Percentiles rank a stretch among this genome's conserved stretches.
Evolutionary conservation across 257 asterid genomes (phyloP).

Genomic region (Jacaranda mimosifolia): DNA sequence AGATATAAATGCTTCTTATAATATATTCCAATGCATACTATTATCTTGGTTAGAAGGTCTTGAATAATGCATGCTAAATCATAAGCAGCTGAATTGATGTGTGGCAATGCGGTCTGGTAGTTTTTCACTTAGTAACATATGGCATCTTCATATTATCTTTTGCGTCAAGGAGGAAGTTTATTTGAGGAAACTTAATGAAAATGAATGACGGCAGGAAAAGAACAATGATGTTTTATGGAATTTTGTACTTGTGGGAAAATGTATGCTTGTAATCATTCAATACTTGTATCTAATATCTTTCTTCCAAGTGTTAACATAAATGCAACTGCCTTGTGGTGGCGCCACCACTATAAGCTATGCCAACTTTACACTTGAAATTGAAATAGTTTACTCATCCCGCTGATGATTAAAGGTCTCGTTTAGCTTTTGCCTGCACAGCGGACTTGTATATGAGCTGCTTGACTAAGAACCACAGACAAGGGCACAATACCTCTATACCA

Average conservation of each 20-base stretch:
- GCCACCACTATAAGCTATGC: not conserved
- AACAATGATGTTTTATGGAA: not conserved
- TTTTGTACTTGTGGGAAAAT: not conserved
- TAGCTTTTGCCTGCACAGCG: not conserved
- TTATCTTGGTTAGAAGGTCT: not conserved
- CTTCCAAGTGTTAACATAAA: not conserved
- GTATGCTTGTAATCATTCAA: conserved; percentile 1
- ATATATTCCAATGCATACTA: conserved; percentile 29
- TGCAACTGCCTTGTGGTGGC: conserved; percentile 14
- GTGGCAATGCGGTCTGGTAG: conserved; percentile 5
- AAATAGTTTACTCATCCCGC: not conserved
- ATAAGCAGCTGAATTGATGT: conserved; percentile 16
- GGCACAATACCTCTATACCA: conserved; percentile 2
- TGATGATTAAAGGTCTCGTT: not conserved
- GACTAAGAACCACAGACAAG: not conserved
- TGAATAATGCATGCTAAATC: not conserved
- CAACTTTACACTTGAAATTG: conserved; percentile 9
- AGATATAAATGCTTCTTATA: not conserved
- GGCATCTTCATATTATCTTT: conserved; percentile 1
- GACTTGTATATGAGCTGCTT: not conserved
- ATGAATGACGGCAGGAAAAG: not conserved
- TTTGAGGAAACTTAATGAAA: not conserved
- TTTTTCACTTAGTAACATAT: conserved; percentile 3
- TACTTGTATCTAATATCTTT: not conserved
- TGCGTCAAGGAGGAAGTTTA: not conserved